Base-by-base conservation (phyloP, 164 flowering plant genomes). In the Chloranthus sessilifolius region DNA sequence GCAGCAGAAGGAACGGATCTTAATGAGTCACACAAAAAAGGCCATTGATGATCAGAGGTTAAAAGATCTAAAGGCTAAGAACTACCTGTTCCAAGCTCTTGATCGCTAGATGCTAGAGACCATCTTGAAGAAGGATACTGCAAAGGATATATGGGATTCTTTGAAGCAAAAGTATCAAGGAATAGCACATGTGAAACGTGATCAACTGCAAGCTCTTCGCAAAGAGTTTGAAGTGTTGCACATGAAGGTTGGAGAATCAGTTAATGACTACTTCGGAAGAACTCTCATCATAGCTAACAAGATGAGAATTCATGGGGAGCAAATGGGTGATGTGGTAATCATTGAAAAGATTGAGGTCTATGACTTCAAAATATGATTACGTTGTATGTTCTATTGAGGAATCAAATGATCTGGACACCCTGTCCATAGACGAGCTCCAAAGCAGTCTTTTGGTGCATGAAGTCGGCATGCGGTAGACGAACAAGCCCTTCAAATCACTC, bases 141-240 rank as follows among this genome's bases (percentile, higher is more conserved):
- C n/a, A n/a, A n/a, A n/a, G n/a, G n/a, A n/a, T n/a, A n/a, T n/a
- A n/a, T n/a, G n/a, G n/a, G n/a, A n/a, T n/a, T n/a, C n/a, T n/a
- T n/a, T n/a, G n/a, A n/a, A n/a, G n/a, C 53, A 57, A 38, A 57
- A 35, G 38, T 35, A 35, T 11, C 38, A 35, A 35, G 11, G 2
- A 16, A 35, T 11, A 35, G 14, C 46, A 42, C 26, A 27, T 8
- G 46, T 22, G 24, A 20, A 42, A 42, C 46, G 46, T 19, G 46
- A 26, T 3, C 46, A 42, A 42, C 46, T 20, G 4, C 46, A 42
- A 42, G 46, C 46, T 42, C 27, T 42, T 21, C 46, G 24, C 22
- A 42, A 42, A 22, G 46, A 42, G 46, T 42, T 42, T 23, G 46
- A 42, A n/a, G 23, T 42, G 14, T 27, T 42, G 14, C 22, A 42